Percentiles rank a stretch among this genome's conserved stretches.
Evolutionary conservation across 208 protist species (phyloP).

Genomic region (Blechomonas ayalai): DNA sequence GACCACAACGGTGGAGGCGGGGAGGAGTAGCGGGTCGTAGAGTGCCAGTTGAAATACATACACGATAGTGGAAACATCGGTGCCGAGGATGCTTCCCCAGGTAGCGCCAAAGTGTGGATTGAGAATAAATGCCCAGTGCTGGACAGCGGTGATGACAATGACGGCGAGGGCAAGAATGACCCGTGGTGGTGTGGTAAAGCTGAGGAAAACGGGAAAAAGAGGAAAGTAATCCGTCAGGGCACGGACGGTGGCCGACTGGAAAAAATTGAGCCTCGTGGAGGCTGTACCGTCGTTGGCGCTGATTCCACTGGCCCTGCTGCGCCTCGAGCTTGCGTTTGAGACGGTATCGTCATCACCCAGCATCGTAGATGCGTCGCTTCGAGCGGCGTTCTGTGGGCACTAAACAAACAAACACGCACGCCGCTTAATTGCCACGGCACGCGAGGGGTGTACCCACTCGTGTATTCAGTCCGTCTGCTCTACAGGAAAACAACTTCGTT

Average conservation of each 20-base stretch:
- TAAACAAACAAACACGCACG: too few relatives aligned
- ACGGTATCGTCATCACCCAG: constrained; percentile 3
- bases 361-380: too few relatives aligned
- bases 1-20: background rate
- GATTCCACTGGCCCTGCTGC: constrained; percentile 7
- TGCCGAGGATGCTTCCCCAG: constrained; percentile 4
- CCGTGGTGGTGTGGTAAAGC: constrained; percentile 3
- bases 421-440: too few relatives aligned
- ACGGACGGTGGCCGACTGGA: constrained; percentile 4
- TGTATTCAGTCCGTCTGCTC: too few relatives aligned
- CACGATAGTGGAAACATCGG: background rate
- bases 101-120: constrained; percentile 10
- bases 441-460: too few relatives aligned
- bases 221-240: constrained; percentile 6
- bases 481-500: too few relatives aligned
- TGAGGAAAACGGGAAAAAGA: constrained; percentile 5
- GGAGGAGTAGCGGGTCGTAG: constrained; percentile 6
- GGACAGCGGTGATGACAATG: constrained; percentile 4
- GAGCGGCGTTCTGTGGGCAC: too few relatives aligned
- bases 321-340: constrained; percentile 11
- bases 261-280: constrained; percentile 13
- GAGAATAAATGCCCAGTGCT: constrained; percentile 12
- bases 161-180: constrained; percentile 1
- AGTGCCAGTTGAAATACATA: constrained; percentile 7
- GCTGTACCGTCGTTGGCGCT: constrained; percentile 6